phyloP scores from a whole-genome alignment of 495 filamentous ascomycete species.

The Xylaria sp. region DNA sequence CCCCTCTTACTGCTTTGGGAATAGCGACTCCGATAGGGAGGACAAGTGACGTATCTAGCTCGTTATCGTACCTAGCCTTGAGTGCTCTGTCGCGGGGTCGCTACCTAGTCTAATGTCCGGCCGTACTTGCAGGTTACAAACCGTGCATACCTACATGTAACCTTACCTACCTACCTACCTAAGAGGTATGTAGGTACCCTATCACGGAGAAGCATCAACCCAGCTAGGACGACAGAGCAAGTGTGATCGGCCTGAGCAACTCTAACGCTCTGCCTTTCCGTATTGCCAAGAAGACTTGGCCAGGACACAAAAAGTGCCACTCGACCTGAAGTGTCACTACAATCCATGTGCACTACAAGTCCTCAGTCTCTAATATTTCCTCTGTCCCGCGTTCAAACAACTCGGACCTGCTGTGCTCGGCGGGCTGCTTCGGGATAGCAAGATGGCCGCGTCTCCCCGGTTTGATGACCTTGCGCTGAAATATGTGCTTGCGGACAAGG shows the following conservation, averaged over 20 bases:
- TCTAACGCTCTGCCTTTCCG: neutral
- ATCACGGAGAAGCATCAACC: neutral
- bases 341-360: neutral
- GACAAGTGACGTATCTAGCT: slow-evolving; percentile 13
- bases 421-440: slow-evolving; percentile 3
- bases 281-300: neutral
- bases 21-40: slow-evolving; percentile 10
- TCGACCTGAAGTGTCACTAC: slow-evolving; percentile 10
- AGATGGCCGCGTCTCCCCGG: slow-evolving; percentile 44
- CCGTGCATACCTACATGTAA: neutral
- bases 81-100: slow-evolving; percentile 16
- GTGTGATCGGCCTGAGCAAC: neutral
- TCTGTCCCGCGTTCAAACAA: neutral
- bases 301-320: neutral
- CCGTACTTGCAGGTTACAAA: neutral
- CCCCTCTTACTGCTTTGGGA: slow-evolving; percentile 39
- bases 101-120: no score
- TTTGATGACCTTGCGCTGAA: slow-evolving; percentile 56
- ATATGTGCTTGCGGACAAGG: slow-evolving; percentile 54
- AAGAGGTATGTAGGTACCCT: neutral
- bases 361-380: neutral
- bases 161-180: neutral
- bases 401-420: neutral
- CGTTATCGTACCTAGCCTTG: no score
- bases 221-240: neutral